Base-by-base conservation (phyloP, 2,329 filamentous ascomycete genomes). In the Ophiostoma triangulosporum region DNA sequence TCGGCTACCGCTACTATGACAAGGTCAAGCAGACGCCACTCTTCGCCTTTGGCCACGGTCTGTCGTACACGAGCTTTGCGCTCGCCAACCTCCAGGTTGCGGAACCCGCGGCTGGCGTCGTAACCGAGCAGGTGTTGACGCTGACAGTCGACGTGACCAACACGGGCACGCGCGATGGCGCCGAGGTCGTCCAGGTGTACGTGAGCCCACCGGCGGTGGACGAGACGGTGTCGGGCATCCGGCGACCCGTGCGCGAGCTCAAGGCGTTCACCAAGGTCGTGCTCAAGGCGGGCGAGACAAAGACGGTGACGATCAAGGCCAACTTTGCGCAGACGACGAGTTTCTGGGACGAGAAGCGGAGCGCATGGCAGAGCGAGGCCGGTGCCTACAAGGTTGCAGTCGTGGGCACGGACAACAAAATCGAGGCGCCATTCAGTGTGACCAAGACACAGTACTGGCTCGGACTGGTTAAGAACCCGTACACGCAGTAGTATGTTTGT, bases 1-100 rank as follows among this genome's bases (percentile, higher is more conserved):
- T 91, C 35, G 87, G 87, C 3, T 93, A 93, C 68, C 75, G 86
- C 22, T 88, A 82, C 70, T 93, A 88, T 65, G 86, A 93, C 63
- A 82, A 78, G 61, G 73, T 76, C n/a, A 73, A 81, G 33, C 73
- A 80, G 4, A 71, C 74, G 1, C 78, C 83, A 0, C 74, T 84
- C 27, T 93, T 90, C 67, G 76, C 83, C 54, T 94, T 94, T 64
- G 87, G 87, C 12, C 82, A 88, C 62, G 88, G 88, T 2, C 72
- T 93, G 1, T 86, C 83, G 15, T 93, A 90, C 67, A 89, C 86
- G 0, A 79, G 70, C 0, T 91, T 91, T 64, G 60, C 65, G 9
- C 65, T 67, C 53, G 70, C 65, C 1, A 63, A 70, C 20, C 26
- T 58, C 20, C 15, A 26, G 4, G 33, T 60, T 12, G 4, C 27